Base-by-base conservation (phyloP, 2,329 filamentous ascomycete genomes). In the Pseudogymnoascus sp. region DNA sequence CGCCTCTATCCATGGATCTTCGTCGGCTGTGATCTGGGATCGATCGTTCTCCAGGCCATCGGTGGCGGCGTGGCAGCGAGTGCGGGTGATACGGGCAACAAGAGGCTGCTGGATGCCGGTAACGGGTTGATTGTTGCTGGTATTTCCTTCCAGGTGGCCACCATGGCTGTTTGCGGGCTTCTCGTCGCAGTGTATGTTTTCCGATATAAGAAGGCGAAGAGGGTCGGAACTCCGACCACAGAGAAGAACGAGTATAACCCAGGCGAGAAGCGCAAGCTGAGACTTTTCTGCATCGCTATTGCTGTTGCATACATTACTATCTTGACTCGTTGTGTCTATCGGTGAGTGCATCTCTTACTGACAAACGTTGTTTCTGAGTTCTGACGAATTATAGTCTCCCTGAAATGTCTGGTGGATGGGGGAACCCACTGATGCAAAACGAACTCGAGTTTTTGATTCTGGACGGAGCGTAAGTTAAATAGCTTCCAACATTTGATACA, bases 331-430 rank as follows among this genome's bases (percentile, higher is more conserved):
- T 71, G 70, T 45, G 43, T 71, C 4, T 72, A 72, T 41, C 62
- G 71, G 51, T 57, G 16, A 57, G 51, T 57, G 8, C 51, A 57
- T 34, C n/a, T 25, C 10, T n/a, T 11, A 14, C 3, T 5, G n/a
- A 28, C n/a, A 11, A 39, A 5, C 25, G 16, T 61, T n/a, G 6
- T 23, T 23, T 16, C 23, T 16, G 34, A 19, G 14, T 16, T 16
- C 74, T 73, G 61, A 65, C 51, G 51, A 57, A 21, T 34, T 34
- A 8, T 19, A 57, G 51, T 73, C 67, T 87, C 62, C 82, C 81
- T 1, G 85, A 88, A 72, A 86, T 88, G 83, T 80, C 82, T 1
- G 83, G 83, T 25, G 85, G 85, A 19, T 88, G 85, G 84, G 83
- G 82, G 8, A 86, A 85, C 74, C 71, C 77, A 14, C 83, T 87